Percentiles rank a stretch among this genome's conserved stretches.
Evolutionary conservation across 2,329 filamentous ascomycete species (phyloP).

Genomic region (Penicillium sp.): DNA sequence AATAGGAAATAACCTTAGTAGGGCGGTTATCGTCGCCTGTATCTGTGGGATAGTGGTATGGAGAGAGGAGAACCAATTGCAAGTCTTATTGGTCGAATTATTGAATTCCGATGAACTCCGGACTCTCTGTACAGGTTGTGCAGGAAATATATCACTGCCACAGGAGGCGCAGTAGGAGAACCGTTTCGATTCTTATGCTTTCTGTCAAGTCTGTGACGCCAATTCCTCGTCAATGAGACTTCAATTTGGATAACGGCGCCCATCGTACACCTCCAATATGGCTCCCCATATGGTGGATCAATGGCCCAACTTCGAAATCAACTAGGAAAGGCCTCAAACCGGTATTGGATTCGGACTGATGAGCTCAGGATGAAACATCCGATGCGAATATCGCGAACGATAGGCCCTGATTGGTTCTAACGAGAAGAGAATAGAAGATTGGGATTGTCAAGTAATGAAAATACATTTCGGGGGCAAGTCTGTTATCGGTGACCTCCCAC

Average conservation of each 20-base stretch:
- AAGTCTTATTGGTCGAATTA: background rate
- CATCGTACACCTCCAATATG: slow-evolving; percentile 23
- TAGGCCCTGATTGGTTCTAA: background rate
- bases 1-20: no score
- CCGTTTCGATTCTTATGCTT: background rate
- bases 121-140: background rate
- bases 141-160: background rate
- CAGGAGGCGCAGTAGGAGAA: background rate
- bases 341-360: background rate
- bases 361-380: background rate
- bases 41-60: background rate
- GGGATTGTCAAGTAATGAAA: background rate
- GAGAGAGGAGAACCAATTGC: background rate
- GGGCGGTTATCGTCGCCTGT: background rate
- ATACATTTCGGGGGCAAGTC: background rate
- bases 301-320: slow-evolving; percentile 1
- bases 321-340: background rate
- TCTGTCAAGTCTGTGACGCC: background rate
- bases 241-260: slow-evolving; percentile 10
- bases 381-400: background rate
- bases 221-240: background rate
- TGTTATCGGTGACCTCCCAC: slow-evolving; percentile 11
- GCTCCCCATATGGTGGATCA: slow-evolving; percentile 8
- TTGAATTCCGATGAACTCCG: slow-evolving; percentile 1
- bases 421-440: background rate